A percentile compares a stretch with the other conserved stretches of the same genome.
phyloP scores from a whole-genome alignment of 2,329 filamentous ascomycete species.

The Didymella pomorum region DNA sequence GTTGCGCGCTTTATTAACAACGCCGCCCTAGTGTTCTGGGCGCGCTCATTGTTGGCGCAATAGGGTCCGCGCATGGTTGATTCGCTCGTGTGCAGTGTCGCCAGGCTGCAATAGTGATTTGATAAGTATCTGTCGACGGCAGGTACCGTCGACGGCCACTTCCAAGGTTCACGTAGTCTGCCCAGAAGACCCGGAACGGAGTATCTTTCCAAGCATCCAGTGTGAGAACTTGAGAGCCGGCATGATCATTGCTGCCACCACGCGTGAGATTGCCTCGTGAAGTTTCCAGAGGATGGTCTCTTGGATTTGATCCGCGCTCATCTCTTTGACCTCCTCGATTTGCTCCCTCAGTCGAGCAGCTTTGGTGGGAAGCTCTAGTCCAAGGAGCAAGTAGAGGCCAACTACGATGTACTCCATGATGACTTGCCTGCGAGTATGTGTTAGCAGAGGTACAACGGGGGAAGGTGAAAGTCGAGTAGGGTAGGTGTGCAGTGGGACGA shows the following conservation, averaged over 20 bases:
- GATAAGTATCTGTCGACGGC: background rate
- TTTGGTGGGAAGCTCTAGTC: constrained; percentile 43
- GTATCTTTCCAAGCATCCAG: constrained; percentile 44
- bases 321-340: constrained; percentile 38
- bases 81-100: background rate
- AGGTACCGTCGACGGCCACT: background rate
- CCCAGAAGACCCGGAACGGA: constrained; percentile 33
- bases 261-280: constrained; percentile 37
- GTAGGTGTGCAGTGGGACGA: background rate
- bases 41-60: background rate
- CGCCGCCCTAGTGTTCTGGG: background rate
- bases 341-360: constrained; percentile 40
- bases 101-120: background rate
- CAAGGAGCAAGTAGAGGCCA: constrained; percentile 43
- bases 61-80: too few relatives aligned
- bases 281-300: constrained; percentile 46
- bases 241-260: constrained; percentile 44
- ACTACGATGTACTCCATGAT: constrained; percentile 49
- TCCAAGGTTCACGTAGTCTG: constrained; percentile 6
- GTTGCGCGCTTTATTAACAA: background rate
- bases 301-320: constrained; percentile 41
- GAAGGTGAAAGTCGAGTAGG: background rate
- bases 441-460: background rate
- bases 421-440: constrained; percentile 36
- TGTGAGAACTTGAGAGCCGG: constrained; percentile 44